phyloP scores from a whole-genome alignment of 805 yeast species.

The Novakomyces olei region DNA sequence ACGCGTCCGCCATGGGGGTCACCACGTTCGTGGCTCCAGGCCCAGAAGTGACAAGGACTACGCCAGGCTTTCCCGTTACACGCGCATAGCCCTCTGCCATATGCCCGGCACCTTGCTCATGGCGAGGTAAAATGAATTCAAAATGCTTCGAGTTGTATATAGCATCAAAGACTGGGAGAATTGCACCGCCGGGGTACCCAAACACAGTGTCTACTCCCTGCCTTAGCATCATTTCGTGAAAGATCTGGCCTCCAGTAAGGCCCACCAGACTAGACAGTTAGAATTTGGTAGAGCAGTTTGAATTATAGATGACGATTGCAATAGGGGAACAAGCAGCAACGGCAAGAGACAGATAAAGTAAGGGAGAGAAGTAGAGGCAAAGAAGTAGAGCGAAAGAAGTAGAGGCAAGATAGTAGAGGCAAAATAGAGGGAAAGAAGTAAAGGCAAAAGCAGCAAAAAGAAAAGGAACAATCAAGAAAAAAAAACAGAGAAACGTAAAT shows the following conservation, averaged over 20 bases:
- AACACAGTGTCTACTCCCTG: slow-evolving; percentile 89
- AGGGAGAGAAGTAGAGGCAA: no score
- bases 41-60: slow-evolving; percentile 94
- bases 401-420: no score
- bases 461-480: no score
- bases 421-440: no score
- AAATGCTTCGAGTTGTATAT: slow-evolving; percentile 77
- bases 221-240: slow-evolving; percentile 96
- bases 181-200: slow-evolving; percentile 99
- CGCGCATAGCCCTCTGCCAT: slow-evolving; percentile 99
- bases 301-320: no score
- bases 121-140: slow-evolving; percentile 79
- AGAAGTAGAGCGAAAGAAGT: no score
- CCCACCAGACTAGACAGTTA: slow-evolving; percentile 87
- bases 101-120: slow-evolving; percentile 99
- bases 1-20: slow-evolving; percentile 96
- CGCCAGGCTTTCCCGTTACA: slow-evolving; percentile 91
- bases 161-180: slow-evolving; percentile 92
- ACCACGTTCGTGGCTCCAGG: slow-evolving; percentile 98
- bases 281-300: no score
- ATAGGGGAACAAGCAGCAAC: no score
- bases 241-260: slow-evolving; percentile 92
- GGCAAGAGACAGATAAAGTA: no score
- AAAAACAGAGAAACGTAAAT: no score
- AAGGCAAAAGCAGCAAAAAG: no score